Evolutionary conservation across 306 rosid species (phyloP).

Genomic region (Prunus fruticosa): DNA sequence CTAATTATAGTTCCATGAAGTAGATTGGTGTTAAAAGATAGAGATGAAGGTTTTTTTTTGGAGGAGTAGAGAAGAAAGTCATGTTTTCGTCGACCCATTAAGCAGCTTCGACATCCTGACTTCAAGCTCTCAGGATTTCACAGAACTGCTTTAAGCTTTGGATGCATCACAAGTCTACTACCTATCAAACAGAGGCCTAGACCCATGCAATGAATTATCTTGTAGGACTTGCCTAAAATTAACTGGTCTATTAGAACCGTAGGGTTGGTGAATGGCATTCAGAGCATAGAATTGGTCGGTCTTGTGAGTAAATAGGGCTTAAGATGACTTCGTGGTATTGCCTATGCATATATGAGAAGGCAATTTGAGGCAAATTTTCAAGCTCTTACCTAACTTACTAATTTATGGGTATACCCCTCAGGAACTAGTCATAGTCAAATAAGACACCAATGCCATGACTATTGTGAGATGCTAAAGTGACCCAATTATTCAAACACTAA

Average conservation of each 20-base stretch:
- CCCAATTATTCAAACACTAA: background rate
- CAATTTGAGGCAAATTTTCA: background rate
- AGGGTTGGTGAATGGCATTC: background rate
- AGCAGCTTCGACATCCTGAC: background rate
- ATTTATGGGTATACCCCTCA: background rate
- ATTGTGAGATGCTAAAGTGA: background rate
- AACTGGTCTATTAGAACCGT: background rate
- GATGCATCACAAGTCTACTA: background rate
- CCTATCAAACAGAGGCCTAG: background rate
- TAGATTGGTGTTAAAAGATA: background rate
- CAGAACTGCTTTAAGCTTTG: background rate
- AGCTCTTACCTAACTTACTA: background rate
- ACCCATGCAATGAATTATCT: background rate
- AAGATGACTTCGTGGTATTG: background rate
- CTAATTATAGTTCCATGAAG: background rate
- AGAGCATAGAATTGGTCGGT: background rate
- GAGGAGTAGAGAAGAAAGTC: no score
- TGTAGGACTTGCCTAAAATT: background rate
- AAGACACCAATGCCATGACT: background rate
- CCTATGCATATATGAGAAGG: no score
- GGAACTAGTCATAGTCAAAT: background rate
- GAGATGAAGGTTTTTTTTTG: no score
- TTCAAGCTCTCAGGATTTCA: background rate
- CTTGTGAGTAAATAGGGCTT: background rate
- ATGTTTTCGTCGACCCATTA: background rate